Evolutionary conservation across 2,329 filamentous ascomycete genomes (phyloP), one percentile per base, ranked within the genome.

Genomic region (Didymosphaeria variabile): DNA sequence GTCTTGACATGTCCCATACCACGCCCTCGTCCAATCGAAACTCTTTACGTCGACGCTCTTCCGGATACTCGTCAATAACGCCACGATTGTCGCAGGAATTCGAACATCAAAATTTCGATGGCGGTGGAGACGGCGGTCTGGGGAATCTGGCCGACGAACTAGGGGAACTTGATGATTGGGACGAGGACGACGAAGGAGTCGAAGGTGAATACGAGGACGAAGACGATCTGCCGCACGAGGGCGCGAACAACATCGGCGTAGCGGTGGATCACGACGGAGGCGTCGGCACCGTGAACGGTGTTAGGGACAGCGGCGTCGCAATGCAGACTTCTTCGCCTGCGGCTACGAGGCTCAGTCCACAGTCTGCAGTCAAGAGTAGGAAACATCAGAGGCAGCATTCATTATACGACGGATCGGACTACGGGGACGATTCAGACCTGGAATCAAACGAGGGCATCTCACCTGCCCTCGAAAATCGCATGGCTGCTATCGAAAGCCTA

Each of bases 71-170:
- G 52, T 80, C 80, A n/a, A 71, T 78, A 51, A 81, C 79, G 57
- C 78, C 79, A 34, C 77, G 77, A 49, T 79, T 77, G 12, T 75
- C 74, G 59, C 76, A 73, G n/a, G 72, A 76, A 12, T 78, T 79
- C 61, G 80, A 81, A 19, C 75, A 79, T 57, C 78, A 79, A 15
- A 73, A 75, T 59, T 75, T 76, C 8, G 77, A 77, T 55, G 76
- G 74, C 10, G 74, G 70, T 17, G 76, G 73, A 54, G 80, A 79
- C 50, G 87, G 87, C 63, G 89, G 90, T 9, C 81, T 93, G 64
- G 92, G 91, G 34, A 94, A 93, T 68, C 78, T 95, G 52, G 92
- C 92, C 1, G 92, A 94, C 77, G 92, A 95, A 77, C 81, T 95
- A 51, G 92, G 90, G 1, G 50, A 53, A 40, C 21, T 53, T 34